phyloP scores from a whole-genome alignment of 2,329 filamentous ascomycete species.

The Tolypocladium tundrense region DNA sequence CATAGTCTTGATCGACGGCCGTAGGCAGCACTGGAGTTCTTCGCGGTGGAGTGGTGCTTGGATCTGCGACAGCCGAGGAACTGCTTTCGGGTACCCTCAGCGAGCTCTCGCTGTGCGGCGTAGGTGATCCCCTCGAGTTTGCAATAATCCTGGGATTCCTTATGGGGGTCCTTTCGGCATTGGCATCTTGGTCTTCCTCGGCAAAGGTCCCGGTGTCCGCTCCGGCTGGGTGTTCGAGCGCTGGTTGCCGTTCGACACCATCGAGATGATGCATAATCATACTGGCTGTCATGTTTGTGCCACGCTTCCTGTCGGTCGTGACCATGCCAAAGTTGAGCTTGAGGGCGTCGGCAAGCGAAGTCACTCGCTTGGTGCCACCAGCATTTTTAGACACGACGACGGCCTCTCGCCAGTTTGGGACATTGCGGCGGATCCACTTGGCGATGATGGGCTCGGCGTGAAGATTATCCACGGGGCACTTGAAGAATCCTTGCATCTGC shows the following conservation, averaged over 20 bases:
- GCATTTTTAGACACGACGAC: constrained; percentile 98
- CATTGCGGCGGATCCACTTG: constrained; percentile 86
- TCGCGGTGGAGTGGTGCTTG: constrained; percentile 11
- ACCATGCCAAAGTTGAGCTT: constrained; percentile 98
- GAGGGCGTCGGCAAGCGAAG: constrained; percentile 85
- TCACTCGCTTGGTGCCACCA: constrained; percentile 93
- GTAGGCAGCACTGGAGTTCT: constrained; percentile 15
- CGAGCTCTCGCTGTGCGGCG: constrained; percentile 17
- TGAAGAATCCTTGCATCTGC: constrained; percentile 99
- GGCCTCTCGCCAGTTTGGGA: constrained; percentile 77
- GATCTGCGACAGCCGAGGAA: constrained; percentile 5
- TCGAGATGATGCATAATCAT: constrained; percentile 64
- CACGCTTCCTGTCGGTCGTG: constrained; percentile 66
- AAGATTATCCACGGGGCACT: constrained; percentile 93
- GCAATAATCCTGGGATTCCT: constrained; percentile 23
- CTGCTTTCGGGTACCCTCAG: constrained; percentile 7
- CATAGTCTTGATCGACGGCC: constrained; percentile 45
- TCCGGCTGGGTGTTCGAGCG: constrained; percentile 23
- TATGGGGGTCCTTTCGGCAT: constrained; percentile 10
- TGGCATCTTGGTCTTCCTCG: constrained; percentile 10
- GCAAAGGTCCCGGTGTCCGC: constrained; percentile 9
- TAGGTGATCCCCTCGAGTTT: constrained; percentile 34
- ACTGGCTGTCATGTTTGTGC: constrained; percentile 65
- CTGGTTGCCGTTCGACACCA: constrained; percentile 38
- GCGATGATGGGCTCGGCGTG: constrained; percentile 92